Evolutionary conservation across 2,329 filamentous ascomycete species (phyloP).

Genomic region (Chrysoporthe austroafricana): DNA sequence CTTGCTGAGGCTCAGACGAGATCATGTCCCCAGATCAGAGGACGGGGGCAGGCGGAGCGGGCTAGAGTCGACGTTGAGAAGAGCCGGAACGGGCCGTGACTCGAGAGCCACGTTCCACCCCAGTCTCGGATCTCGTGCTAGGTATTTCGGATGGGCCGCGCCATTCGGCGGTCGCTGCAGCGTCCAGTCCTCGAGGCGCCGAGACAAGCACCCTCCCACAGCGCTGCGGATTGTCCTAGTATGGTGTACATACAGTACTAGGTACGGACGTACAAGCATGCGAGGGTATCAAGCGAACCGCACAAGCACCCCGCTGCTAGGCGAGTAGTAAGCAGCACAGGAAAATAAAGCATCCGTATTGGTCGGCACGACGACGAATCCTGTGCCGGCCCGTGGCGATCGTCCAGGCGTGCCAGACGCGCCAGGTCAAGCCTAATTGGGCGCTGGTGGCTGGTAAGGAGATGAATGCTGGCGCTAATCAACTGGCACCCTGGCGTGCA

Average conservation of each 20-base stretch:
- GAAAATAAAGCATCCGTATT: conserved; percentile 2
- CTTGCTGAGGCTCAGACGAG: background rate
- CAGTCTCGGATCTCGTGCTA: conserved; percentile 1
- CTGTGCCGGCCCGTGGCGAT: too few relatives aligned
- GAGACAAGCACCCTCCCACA: too few relatives aligned
- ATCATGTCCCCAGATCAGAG: background rate
- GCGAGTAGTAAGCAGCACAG: background rate
- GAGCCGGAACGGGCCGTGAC: conserved; percentile 8
- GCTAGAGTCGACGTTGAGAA: background rate
- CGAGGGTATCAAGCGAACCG: too few relatives aligned
- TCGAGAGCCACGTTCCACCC: conserved; percentile 1
- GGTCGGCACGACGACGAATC: conserved; percentile 22
- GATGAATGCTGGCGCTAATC: too few relatives aligned
- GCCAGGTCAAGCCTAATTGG: background rate
- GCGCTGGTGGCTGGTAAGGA: background rate
- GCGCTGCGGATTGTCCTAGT: too few relatives aligned
- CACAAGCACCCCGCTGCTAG: background rate
- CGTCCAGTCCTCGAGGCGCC: background rate
- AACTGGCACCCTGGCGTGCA: too few relatives aligned
- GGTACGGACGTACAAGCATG: too few relatives aligned
- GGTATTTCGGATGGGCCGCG: background rate
- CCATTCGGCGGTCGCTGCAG: background rate
- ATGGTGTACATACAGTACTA: too few relatives aligned
- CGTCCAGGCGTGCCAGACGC: too few relatives aligned
- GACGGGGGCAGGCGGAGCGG: background rate